Percentiles rank a stretch among this genome's conserved stretches.
Conservation (phyloP, 352 stramenopile species). For the Pythium phragmiticola region DNA sequence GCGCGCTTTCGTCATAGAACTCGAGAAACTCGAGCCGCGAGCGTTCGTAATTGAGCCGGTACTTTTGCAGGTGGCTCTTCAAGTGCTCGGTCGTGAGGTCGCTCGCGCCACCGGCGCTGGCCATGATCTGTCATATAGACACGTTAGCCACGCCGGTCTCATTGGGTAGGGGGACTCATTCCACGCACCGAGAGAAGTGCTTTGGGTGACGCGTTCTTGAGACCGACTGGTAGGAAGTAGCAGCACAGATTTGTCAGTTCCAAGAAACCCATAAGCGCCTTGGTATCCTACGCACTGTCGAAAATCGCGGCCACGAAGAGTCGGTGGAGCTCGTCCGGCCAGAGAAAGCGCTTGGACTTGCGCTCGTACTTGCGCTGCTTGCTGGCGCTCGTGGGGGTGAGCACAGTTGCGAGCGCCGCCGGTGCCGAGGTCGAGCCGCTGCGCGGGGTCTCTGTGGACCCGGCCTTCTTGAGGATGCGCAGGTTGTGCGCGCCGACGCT, state of each 20-base stretch:
- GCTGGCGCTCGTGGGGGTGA: constrained; percentile 23
- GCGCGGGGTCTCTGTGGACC: background rate
- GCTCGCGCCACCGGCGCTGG: constrained; percentile 43
- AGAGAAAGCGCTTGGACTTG: constrained; percentile 88
- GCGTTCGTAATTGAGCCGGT: constrained; percentile 85
- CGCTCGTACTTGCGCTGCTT: constrained; percentile 90
- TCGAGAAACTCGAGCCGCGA: constrained; percentile 84
- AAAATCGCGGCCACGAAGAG: constrained; percentile 89
- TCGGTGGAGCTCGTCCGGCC: constrained; percentile 85
- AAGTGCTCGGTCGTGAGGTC: constrained; percentile 85
- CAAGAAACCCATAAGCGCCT: background rate
- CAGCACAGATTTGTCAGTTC: constrained; percentile 1
- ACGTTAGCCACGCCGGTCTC: background rate
- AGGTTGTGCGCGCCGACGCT: constrained; percentile 26
- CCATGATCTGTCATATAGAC: constrained; percentile 43
- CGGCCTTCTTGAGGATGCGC: constrained; percentile 29
- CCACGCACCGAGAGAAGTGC: constrained; percentile 59
- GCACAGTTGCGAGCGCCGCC: background rate
- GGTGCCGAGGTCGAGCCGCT: constrained; percentile 2
- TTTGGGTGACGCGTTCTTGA: constrained; percentile 86
- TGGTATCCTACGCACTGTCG: constrained; percentile 42
- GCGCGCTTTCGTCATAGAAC: constrained; percentile 77
- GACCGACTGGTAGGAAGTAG: constrained; percentile 42
- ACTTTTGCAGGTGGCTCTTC: constrained; percentile 89
- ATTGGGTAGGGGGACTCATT: background rate